Conservation (phyloP, 2,329 filamentous ascomycete species). For the Hymenotorrendiella dingleyae region DNA sequence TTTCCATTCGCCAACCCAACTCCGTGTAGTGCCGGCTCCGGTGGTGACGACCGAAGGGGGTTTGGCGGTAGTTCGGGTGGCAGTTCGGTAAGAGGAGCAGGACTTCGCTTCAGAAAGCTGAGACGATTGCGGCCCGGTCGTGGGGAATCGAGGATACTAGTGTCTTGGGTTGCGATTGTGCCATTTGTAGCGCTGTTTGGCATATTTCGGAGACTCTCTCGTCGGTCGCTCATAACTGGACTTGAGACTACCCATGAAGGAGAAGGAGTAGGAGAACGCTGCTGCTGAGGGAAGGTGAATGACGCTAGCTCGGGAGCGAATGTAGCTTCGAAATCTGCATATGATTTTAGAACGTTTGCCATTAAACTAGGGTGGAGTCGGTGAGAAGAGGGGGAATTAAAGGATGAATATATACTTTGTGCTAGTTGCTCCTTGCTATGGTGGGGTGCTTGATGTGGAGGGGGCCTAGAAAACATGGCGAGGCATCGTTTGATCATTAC, state of each 20-base stretch:
- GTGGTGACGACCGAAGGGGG: conserved; percentile 4
- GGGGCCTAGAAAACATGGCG: conserved; percentile 55
- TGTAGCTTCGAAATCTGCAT: conserved; percentile 52
- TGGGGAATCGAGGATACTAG: conserved; percentile 19
- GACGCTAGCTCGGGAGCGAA: conserved; percentile 62
- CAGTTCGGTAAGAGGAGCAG: background rate
- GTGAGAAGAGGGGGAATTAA: background rate
- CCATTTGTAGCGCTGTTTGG: conserved; percentile 18
- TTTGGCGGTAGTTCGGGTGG: too few relatives aligned
- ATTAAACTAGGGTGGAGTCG: conserved; percentile 4
- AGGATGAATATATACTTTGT: conserved; percentile 48
- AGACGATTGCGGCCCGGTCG: conserved; percentile 14
- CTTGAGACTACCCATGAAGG: conserved; percentile 30
- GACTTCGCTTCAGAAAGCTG: conserved; percentile 16
- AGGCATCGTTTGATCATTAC: conserved; percentile 81
- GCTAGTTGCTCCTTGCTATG: conserved; percentile 53
- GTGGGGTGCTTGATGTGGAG: conserved; percentile 47
- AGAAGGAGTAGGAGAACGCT: conserved; percentile 36
- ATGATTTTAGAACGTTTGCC: conserved; percentile 14
- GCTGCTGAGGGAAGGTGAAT: conserved; percentile 48
- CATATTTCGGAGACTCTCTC: conserved; percentile 3
- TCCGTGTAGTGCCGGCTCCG: conserved; percentile 1
- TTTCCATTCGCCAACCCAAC: conserved; percentile 7
- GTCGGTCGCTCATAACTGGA: conserved; percentile 11
- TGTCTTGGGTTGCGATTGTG: conserved; percentile 22